Evolutionary conservation across 163 green algal genomes (phyloP).

Genomic region (Chloromonas sp.): DNA sequence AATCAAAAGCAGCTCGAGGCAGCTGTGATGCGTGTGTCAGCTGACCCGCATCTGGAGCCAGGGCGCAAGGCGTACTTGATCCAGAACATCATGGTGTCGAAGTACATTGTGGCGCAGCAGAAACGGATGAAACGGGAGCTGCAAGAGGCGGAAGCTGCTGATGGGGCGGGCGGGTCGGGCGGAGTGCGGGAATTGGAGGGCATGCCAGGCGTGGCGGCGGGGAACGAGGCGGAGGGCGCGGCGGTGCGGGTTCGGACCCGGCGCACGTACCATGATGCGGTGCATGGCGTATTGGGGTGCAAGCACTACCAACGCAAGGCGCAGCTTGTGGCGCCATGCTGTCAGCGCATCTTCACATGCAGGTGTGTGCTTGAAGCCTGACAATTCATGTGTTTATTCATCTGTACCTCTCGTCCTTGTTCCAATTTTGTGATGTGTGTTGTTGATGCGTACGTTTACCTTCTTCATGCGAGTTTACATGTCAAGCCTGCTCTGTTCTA

Average conservation of each 20-base stretch:
- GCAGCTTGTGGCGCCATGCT: slow-evolving; percentile 87
- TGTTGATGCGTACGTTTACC: too few species aligned
- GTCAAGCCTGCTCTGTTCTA: too few species aligned
- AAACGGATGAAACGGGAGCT: slow-evolving; percentile 31
- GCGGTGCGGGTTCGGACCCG: not conserved
- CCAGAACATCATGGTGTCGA: slow-evolving; percentile 93
- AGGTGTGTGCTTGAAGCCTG: slow-evolving; percentile 30
- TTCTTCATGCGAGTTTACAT: too few species aligned
- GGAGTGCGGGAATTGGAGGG: not conserved
- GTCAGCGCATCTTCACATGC: slow-evolving; percentile 72
- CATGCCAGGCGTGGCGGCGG: not conserved
- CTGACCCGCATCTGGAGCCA: slow-evolving; percentile 80
- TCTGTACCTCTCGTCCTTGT: too few species aligned
- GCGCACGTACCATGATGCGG: slow-evolving; percentile 39
- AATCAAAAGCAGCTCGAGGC: slow-evolving; percentile 18
- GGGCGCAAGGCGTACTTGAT: slow-evolving; percentile 94
- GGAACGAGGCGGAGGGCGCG: not conserved
- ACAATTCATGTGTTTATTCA: not conserved
- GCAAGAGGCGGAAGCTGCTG: not conserved
- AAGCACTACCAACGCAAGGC: slow-evolving; percentile 75
- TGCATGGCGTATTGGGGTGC: slow-evolving; percentile 61
- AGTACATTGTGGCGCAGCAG: slow-evolving; percentile 95
- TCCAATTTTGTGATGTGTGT: too few species aligned
- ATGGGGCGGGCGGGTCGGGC: not conserved
- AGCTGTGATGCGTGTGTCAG: slow-evolving; percentile 8